Base-by-base conservation (phyloP, 2,329 filamentous ascomycete species). In the Botrytis cinerea region DNA sequence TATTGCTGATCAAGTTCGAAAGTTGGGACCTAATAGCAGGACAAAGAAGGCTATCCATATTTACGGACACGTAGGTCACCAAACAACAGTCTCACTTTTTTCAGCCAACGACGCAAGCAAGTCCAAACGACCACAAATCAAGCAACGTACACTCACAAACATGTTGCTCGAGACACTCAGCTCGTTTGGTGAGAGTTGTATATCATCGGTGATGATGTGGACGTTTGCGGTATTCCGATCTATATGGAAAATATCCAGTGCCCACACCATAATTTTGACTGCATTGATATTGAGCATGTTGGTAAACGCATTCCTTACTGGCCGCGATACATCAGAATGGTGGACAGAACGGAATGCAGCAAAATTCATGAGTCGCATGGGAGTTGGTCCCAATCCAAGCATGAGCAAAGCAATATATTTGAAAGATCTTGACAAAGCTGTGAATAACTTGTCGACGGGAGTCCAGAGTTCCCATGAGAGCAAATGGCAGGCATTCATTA, bases 361-460 rank as follows among this genome's bases (percentile, higher is more conserved):
- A 25, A 90, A 87, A 59, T 97, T 95, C 81, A 96, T 99, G 94
- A 85, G 86, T 48, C 87, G 91, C 20, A 84, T 98, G 22, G 95
- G 95, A 16, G 90, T 98, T 12, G 87, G 88, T 4, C 93, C 95
- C 12, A 92, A 97, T 77, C 83, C 87, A 32, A 88, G 92, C 75
- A 95, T 98, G 93, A 93, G 92, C 82, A 94, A 92, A 81, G 90
- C 93, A 14, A 89, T 99, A 40, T 97, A 96, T 80, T 83, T 98
- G 73, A 87, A 86, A 70, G 95, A 98, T 81, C 85, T 98, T 68
- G 91, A 94, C 74, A 89, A 92, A 75, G 89, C 88, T 35, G 74
- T 81, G 18, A 78, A 75, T 9, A 78, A 78, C 48, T 64, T 77
- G n/a, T 75, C 77, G 6, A 74, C 73, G 14, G 75, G 75, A 20